These are phyloP conservation scores for Penicillium manginii DNA, from an alignment of 495 filamentous ascomycete species.

Conservation along the genomic window DNA sequence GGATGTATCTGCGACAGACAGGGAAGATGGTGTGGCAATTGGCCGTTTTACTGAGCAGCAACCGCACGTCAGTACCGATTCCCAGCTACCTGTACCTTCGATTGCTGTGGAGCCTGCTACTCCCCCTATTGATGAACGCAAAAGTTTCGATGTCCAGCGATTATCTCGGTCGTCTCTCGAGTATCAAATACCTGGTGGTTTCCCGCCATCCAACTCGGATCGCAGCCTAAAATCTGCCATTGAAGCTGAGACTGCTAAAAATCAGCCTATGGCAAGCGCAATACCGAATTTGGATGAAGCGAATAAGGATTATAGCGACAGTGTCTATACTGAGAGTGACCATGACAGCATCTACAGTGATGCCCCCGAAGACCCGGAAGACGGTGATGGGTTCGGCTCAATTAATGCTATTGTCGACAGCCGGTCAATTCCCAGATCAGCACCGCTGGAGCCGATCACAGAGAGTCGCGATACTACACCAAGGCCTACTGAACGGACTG, in stretches of 20 bases:
- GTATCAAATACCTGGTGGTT: slow-evolving; percentile 42
- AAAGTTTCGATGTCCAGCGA: slow-evolving; percentile 14
- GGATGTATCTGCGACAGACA: background rate
- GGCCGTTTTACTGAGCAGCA: slow-evolving; percentile 7
- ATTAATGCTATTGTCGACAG: slow-evolving; percentile 82
- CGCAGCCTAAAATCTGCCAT: slow-evolving; percentile 16
- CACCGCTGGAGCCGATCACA: slow-evolving; percentile 6
- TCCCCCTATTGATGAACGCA: slow-evolving; percentile 19
- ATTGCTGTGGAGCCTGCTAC: slow-evolving; percentile 45
- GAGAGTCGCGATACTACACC: slow-evolving; percentile 31
- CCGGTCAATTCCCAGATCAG: slow-evolving; percentile 32
- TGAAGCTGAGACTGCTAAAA: slow-evolving; percentile 10
- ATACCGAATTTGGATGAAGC: slow-evolving; percentile 26
- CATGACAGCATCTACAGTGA: slow-evolving; percentile 81
- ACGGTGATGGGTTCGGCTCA: slow-evolving; percentile 78
- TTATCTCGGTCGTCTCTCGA: slow-evolving; percentile 42
- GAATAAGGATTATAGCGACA: slow-evolving; percentile 18
- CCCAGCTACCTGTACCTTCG: slow-evolving; percentile 38
- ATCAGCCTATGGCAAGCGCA: slow-evolving; percentile 15
- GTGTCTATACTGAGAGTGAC: slow-evolving; percentile 36
- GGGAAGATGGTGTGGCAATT: slow-evolving; percentile 2
- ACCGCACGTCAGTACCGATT: slow-evolving; percentile 7
- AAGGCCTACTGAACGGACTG: slow-evolving; percentile 14
- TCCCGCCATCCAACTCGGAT: slow-evolving; percentile 36
- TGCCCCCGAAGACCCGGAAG: slow-evolving; percentile 75